phyloP scores from a whole-genome alignment of 2,329 filamentous ascomycete species.

The Elsinoe perseae region DNA sequence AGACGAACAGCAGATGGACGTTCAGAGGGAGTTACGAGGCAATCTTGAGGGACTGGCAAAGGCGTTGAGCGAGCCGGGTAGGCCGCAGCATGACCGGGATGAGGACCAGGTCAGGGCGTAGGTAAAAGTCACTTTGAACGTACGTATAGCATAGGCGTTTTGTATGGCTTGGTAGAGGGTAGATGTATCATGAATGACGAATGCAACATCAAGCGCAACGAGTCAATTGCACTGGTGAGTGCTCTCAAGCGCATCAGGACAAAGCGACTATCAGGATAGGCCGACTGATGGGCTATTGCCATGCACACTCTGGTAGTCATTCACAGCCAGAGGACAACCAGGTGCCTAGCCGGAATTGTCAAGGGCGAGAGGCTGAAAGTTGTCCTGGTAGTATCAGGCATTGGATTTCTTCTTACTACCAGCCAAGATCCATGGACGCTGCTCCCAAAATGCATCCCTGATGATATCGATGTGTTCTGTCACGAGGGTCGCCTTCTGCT shows the following conservation, averaged over 20 bases:
- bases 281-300: no score
- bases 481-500: constrained; percentile 70
- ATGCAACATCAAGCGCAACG: background rate
- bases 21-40: constrained; percentile 3
- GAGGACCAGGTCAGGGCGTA: background rate
- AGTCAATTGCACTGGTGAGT: no score
- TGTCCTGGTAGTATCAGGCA: background rate
- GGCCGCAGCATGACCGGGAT: background rate
- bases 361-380: no score
- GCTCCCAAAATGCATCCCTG: constrained; percentile 87
- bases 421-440: constrained; percentile 52
- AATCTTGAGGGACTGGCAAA: constrained; percentile 14
- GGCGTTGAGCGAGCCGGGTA: constrained; percentile 5
- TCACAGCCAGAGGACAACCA: no score
- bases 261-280: no score
- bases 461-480: constrained; percentile 90
- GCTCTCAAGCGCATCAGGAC: no score
- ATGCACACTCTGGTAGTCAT: no score
- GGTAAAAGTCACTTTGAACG: no score
- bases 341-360: no score
- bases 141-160: background rate
- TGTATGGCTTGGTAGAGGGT: background rate
- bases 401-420: background rate
- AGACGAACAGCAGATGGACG: constrained; percentile 7
- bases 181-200: background rate